Percentiles rank a stretch among this genome's conserved stretches.
phyloP scores from a whole-genome alignment of 1,139 yeast genomes.

The Protomyces inouyei region DNA sequence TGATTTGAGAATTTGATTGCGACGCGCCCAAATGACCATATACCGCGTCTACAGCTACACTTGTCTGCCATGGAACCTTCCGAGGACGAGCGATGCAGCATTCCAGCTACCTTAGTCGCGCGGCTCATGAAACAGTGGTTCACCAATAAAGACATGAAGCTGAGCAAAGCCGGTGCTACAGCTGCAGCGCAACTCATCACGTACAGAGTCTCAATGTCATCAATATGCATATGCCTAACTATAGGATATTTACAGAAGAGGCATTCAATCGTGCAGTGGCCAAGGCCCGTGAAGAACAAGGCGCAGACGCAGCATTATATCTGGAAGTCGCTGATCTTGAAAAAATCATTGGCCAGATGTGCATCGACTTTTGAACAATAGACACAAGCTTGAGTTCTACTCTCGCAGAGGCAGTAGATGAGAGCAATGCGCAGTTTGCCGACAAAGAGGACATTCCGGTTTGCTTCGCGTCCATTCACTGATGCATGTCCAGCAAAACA shows the following conservation, averaged over 20 bases:
- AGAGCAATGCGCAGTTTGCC: slow-evolving; percentile 71
- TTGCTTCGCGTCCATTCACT: slow-evolving; percentile 81
- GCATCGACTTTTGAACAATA: neutral
- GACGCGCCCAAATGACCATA: neutral
- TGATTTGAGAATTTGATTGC: too few relatives aligned
- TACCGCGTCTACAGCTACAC: too few relatives aligned
- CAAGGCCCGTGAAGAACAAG: neutral
- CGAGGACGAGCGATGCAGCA: neutral
- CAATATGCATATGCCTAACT: neutral
- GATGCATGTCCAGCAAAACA: slow-evolving; percentile 89
- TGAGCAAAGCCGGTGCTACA: neutral
- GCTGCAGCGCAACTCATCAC: neutral
- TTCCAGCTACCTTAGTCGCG: neutral
- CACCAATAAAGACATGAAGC: neutral
- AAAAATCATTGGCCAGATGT: neutral
- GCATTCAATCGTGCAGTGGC: neutral
- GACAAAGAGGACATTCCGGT: slow-evolving; percentile 87
- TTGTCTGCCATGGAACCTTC: neutral
- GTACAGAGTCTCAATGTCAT: neutral
- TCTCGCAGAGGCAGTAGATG: slow-evolving; percentile 60
- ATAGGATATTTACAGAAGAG: neutral
- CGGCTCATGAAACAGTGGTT: neutral
- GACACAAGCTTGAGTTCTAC: slow-evolving; percentile 33
- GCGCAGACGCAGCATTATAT: neutral
- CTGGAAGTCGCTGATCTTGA: neutral